Evolutionary conservation across 2,329 filamentous ascomycete genomes (phyloP), one percentile per base, ranked within the genome.

Genomic region (Sordariomycetes sp.): DNA sequence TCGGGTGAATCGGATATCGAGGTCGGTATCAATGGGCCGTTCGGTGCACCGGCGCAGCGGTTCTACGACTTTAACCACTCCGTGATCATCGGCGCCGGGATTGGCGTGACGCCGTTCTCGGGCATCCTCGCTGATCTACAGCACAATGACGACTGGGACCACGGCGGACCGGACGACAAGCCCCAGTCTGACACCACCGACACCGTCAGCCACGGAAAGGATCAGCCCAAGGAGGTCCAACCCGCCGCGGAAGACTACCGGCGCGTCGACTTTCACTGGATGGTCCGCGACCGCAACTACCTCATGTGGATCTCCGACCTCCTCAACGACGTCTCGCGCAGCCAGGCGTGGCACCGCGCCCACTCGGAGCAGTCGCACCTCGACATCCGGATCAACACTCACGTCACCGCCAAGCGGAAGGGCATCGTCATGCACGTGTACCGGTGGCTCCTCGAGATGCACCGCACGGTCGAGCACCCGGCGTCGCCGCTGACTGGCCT

Each of bases 231-330:
- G 1, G 43, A 59, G 6, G 58, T 64, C 1, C 63, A 64, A 4
- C 65, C 64, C 1, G 73, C 72, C 35, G 64, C 69, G 1, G 62
- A 69, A 24, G 68, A 70, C 58, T 76, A 78, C 61, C 74, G 79
- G 37, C 74, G 79, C 3, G 75, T 82, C 1, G 80, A 83, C 63
- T 82, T 83, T 59, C 79, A 83, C 66, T 83, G 81, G 80, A 80
- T 79, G 61, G 79, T 83, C 0, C 77, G 79, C 24, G 79, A 83
- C 53, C 73, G 75, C 59, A 81, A 82, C 65, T 74, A 79, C 55
- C 72, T 83, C 0, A 70, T 79, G 3, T 83, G 80, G 80, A 78
- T 84, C 56, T 80, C 79, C 0, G 75, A 80, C 61, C 74, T 83
- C 0, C 72, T 83, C 5, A 83, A 82, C 62, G 67, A 71, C 14